A percentile compares a stretch with the other conserved stretches of the same genome.
phyloP scores from a whole-genome alignment of 306 rosid species.

The Phaseolus lunatus region DNA sequence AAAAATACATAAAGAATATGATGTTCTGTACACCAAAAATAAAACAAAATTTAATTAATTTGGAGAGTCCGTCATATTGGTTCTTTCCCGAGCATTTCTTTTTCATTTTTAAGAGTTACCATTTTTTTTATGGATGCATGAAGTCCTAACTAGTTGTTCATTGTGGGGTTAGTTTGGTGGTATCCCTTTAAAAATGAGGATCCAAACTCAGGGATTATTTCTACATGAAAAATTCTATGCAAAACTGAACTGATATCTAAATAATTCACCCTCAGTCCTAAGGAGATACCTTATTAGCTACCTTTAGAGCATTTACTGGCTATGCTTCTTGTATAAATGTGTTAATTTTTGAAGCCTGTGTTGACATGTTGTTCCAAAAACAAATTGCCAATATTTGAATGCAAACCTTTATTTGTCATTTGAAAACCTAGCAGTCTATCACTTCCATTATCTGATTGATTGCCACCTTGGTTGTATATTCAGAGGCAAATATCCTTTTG shows the following conservation, averaged over 20 bases:
- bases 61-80: too few species aligned
- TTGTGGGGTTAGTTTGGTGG: conserved; percentile 28
- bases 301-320: conserved; percentile 12
- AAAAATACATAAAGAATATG: too few species aligned
- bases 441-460: conserved; percentile 45
- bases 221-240: neutral
- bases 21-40: too few species aligned
- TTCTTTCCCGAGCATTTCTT: conserved; percentile 89
- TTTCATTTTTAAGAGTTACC: conserved; percentile 45
- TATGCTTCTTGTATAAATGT: neutral
- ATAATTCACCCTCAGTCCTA: neutral
- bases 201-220: neutral
- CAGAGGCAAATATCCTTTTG: conserved; percentile 92
- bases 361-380: neutral
- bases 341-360: conserved; percentile 27
- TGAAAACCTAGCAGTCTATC: neutral
- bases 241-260: conserved; percentile 24
- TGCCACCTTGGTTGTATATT: conserved; percentile 39
- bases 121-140: neutral
- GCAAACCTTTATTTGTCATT: conserved; percentile 10
- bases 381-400: conserved; percentile 12
- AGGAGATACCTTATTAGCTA: neutral
- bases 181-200: conserved; percentile 3
- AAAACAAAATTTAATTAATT: too few species aligned
- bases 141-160: conserved; percentile 15